Evolutionary conservation across 352 stramenopile species (phyloP).

Genomic region (Blastocystis sp.): DNA sequence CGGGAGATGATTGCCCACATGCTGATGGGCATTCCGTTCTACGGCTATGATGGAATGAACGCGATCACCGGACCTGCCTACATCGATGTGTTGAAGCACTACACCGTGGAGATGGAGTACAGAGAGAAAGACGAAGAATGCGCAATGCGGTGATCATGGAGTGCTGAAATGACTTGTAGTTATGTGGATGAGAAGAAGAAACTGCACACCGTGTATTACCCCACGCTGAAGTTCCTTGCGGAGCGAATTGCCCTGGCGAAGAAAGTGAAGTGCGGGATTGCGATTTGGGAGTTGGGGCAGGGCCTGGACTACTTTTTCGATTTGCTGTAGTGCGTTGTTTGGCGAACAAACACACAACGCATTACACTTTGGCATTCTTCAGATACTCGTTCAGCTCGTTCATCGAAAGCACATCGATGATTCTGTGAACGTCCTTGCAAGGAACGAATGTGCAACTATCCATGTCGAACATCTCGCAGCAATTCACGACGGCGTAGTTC

Average conservation of each 20-base stretch:
- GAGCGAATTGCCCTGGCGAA: slow-evolving; percentile 32
- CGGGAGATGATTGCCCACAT: slow-evolving; percentile 6
- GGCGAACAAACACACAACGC: background rate
- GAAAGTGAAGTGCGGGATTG: slow-evolving; percentile 46
- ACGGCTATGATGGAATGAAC: slow-evolving; percentile 28
- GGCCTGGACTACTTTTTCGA: slow-evolving; percentile 64
- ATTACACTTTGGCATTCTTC: background rate
- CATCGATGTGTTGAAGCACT: slow-evolving; percentile 7
- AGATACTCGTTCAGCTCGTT: slow-evolving; percentile 59
- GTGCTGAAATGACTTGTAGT: background rate
- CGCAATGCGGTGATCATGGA: background rate
- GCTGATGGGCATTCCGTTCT: slow-evolving; percentile 60
- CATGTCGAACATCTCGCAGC: slow-evolving; percentile 20
- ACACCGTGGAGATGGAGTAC: slow-evolving; percentile 4
- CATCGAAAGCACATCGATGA: slow-evolving; percentile 26
- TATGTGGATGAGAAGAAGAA: slow-evolving; percentile 5
- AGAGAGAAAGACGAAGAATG: slow-evolving; percentile 6
- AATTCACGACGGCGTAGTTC: slow-evolving; percentile 42
- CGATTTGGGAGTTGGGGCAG: slow-evolving; percentile 68
- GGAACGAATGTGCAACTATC: slow-evolving; percentile 17
- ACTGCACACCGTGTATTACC: slow-evolving; percentile 46
- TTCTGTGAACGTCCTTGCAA: slow-evolving; percentile 39
- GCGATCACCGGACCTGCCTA: slow-evolving; percentile 17
- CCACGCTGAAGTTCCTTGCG: slow-evolving; percentile 37
- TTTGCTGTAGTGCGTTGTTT: slow-evolving; percentile 47